A percentile compares a stretch with the other conserved stretches of the same genome.
phyloP scores from a whole-genome alignment of 805 yeast genomes.

The Hanseniaspora mollemarum region DNA sequence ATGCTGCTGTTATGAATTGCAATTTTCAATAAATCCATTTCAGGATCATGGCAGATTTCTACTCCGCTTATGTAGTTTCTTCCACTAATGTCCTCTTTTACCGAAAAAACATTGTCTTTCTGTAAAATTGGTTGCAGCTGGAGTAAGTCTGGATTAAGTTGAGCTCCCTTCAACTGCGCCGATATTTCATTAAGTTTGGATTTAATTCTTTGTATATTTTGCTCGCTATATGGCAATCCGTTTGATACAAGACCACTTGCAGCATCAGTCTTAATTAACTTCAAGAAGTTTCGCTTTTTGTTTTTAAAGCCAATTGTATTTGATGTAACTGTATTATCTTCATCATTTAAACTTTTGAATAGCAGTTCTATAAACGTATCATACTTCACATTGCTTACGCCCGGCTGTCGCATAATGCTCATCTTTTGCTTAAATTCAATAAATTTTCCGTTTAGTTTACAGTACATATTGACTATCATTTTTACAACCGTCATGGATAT shows the following conservation, averaged over 20 bases:
- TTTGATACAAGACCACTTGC: too few relatives aligned
- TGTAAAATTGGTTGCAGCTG: not conserved
- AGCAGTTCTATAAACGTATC: conserved; percentile 4
- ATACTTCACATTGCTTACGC: conserved; percentile 8
- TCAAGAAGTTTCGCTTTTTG: not conserved
- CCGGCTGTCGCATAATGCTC: not conserved
- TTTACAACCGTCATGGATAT: not conserved
- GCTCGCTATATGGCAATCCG: too few relatives aligned
- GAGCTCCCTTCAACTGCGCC: not conserved
- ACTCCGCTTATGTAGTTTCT: conserved; percentile 6
- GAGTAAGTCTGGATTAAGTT: not conserved
- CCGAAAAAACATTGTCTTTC: not conserved
- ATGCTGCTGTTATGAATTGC: conserved; percentile 10
- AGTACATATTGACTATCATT: conserved; percentile 6
- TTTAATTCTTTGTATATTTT: not conserved
- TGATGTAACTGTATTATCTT: not conserved
- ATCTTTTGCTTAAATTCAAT: conserved; percentile 1
- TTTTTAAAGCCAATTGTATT: not conserved
- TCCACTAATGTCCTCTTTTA: not conserved
- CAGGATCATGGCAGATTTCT: conserved; percentile 4
- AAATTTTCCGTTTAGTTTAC: not conserved
- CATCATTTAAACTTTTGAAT: not conserved
- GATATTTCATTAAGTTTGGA: not conserved
- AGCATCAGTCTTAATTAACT: not conserved
- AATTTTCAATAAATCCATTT: conserved; percentile 9